phyloP scores from a whole-genome alignment of 2,329 filamentous ascomycete genomes.

The Drechmeria coniospora region DNA sequence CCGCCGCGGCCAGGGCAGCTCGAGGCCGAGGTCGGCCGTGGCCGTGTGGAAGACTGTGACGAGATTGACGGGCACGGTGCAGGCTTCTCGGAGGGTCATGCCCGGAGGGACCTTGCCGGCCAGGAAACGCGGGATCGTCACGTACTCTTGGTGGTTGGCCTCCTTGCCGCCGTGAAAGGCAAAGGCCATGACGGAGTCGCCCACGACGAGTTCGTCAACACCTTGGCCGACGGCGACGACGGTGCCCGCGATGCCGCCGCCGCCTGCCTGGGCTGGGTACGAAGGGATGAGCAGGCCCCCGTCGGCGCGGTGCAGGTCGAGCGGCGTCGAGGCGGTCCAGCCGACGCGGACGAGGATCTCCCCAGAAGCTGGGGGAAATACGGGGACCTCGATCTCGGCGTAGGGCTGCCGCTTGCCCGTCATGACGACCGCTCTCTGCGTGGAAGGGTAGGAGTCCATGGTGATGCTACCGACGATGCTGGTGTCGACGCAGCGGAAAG shows the following conservation, averaged over 20 bases:
- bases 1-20: constrained; percentile 36
- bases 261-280: constrained; percentile 34
- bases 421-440: constrained; percentile 47
- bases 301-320: constrained; percentile 47
- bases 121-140: constrained; percentile 34
- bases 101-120: constrained; percentile 28
- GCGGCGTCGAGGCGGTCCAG: constrained; percentile 45
- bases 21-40: constrained; percentile 31
- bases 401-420: constrained; percentile 35
- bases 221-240: constrained; percentile 33
- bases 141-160: constrained; percentile 39
- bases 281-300: constrained; percentile 36
- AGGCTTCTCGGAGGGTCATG: constrained; percentile 28
- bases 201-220: constrained; percentile 22
- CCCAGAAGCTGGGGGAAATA: constrained; percentile 18
- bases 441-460: constrained; percentile 35
- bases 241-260: constrained; percentile 33
- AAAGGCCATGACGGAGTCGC: constrained; percentile 42
- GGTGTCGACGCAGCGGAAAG: neutral
- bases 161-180: constrained; percentile 28
- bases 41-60: constrained; percentile 44
- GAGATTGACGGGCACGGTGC: constrained; percentile 40
- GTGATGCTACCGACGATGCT: constrained; percentile 1
- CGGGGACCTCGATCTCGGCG: constrained; percentile 33
- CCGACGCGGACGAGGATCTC: constrained; percentile 38